Evolutionary conservation across 2,329 filamentous ascomycete genomes (phyloP).

Genomic region (Diaporthe aspalathi): DNA sequence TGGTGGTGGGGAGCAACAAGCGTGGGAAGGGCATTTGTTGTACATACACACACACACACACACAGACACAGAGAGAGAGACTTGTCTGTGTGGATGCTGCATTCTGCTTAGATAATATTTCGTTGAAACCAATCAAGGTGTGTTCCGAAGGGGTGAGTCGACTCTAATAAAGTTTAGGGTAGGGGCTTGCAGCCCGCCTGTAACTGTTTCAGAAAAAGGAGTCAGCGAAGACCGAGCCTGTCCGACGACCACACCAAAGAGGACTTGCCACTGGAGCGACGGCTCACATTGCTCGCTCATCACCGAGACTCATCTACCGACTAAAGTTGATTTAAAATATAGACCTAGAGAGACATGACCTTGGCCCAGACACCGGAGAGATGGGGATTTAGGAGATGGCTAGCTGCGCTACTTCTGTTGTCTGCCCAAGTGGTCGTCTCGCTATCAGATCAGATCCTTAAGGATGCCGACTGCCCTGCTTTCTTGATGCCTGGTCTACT

Average conservation of each 20-base stretch:
- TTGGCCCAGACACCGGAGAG: not conserved
- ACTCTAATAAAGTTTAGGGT: not conserved
- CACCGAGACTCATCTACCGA: not conserved
- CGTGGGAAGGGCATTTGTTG: not conserved
- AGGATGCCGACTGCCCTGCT: not conserved
- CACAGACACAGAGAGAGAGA: not conserved
- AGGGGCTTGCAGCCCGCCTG: not conserved
- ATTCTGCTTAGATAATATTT: slow-evolving; percentile 6
- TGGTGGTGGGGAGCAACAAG: not conserved
- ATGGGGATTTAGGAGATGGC: not conserved
- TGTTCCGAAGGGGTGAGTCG: not conserved
- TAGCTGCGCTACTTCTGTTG: slow-evolving; percentile 1
- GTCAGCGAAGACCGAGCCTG: not conserved
- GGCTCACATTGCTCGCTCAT: not conserved
- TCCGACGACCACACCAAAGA: not conserved
- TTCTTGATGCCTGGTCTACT: not conserved
- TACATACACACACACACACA: not conserved
- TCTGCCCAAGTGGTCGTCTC: not conserved
- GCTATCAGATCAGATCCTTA: not conserved
- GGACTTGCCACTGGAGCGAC: not conserved
- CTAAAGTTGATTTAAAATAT: not conserved
- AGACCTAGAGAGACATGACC: not conserved
- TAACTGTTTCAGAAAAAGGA: slow-evolving; percentile 9
- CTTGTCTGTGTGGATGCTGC: not conserved
- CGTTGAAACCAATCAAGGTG: not conserved